Evolutionary conservation across 2,329 filamentous ascomycete species (phyloP).

Genomic region (Xylariaceae sp.): DNA sequence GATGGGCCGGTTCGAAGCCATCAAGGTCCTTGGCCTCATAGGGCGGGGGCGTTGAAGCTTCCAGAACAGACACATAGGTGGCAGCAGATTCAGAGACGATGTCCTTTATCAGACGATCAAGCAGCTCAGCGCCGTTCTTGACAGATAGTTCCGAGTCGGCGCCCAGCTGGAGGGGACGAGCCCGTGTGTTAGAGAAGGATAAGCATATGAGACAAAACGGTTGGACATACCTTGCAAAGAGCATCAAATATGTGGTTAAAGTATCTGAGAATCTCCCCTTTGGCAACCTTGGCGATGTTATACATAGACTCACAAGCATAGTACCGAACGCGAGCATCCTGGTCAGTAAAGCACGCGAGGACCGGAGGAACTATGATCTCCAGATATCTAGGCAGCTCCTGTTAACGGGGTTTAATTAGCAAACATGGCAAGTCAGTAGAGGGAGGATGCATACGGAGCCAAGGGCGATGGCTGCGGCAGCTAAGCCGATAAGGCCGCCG

Average conservation of each 20-base stretch:
- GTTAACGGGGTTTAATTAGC: conserved; percentile 18
- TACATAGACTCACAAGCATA: conserved; percentile 99
- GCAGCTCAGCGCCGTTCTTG: conserved; percentile 93
- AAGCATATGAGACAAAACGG: not conserved
- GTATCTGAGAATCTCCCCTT: conserved; percentile 93
- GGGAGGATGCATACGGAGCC: conserved; percentile 63
- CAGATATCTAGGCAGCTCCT: conserved; percentile 90
- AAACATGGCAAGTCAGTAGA: conserved; percentile 1
- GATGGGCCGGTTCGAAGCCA: conserved; percentile 33
- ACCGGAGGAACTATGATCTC: conserved; percentile 94
- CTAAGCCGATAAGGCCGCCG: conserved; percentile 90
- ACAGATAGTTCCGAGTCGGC: conserved; percentile 95
- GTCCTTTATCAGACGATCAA: conserved; percentile 92
- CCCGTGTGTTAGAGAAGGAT: conserved; percentile 1
- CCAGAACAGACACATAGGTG: conserved; percentile 87
- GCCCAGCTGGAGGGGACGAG: conserved; percentile 60
- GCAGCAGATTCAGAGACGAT: conserved; percentile 94
- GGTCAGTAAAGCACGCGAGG: conserved; percentile 93
- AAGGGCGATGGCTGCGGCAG: conserved; percentile 91
- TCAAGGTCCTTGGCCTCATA: conserved; percentile 43
- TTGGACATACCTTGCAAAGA: conserved; percentile 72
- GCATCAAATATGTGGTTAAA: conserved; percentile 99
- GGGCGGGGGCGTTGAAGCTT: conserved; percentile 44
- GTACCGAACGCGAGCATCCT: conserved; percentile 94
- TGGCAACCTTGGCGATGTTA: conserved; percentile 98